Evolutionary conservation across 805 yeast genomes (phyloP).

Genomic region (Wickerhamomyces silvicola): DNA sequence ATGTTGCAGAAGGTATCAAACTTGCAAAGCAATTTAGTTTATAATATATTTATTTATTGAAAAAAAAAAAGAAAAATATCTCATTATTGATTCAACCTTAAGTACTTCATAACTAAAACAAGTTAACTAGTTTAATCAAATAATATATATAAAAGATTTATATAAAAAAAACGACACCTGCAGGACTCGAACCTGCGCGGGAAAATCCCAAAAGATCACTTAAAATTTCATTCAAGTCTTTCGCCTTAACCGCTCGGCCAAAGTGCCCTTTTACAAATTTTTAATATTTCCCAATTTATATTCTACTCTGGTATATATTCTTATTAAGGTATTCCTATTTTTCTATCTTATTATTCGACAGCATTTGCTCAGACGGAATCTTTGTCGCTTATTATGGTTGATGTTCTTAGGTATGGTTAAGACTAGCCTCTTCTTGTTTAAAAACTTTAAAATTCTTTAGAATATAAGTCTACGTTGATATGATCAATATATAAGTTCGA

Average conservation of each 20-base stretch:
- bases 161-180: constrained; percentile 19
- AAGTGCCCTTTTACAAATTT: constrained; percentile 12
- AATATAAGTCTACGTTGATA: too few relatives aligned
- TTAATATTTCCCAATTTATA: background rate
- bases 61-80: background rate
- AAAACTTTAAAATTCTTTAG: too few relatives aligned
- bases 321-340: background rate
- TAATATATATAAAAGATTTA: constrained; percentile 2
- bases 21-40: constrained; percentile 39
- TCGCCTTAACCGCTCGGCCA: constrained; percentile 27
- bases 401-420: too few relatives aligned
- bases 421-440: too few relatives aligned
- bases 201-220: constrained; percentile 23
- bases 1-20: constrained; percentile 74
- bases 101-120: background rate
- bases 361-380: too few relatives aligned
- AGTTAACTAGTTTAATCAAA: background rate
- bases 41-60: background rate
- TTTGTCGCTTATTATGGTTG: too few relatives aligned
- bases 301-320: background rate
- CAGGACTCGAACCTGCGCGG: constrained; percentile 27
- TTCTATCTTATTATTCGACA: too few relatives aligned
- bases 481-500: too few relatives aligned
- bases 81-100: background rate
- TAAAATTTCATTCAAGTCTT: constrained; percentile 21